These are phyloP conservation scores for Vitis hybrid DNA, from an alignment of 177 flowering plant species.

Conservation along the genomic window DNA sequence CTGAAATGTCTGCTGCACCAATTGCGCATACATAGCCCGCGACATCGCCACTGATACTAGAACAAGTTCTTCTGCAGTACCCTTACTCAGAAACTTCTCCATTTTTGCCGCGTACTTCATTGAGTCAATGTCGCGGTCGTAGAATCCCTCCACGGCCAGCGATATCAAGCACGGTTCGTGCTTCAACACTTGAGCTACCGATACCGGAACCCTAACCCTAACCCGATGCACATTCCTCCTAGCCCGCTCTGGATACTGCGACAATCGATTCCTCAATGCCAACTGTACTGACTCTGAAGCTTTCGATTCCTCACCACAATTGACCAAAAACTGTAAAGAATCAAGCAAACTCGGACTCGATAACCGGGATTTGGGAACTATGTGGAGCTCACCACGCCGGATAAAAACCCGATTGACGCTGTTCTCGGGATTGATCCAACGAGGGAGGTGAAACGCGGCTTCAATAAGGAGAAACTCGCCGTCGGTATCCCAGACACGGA, in stretches of 20 bases:
- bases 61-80: constrained; percentile 72
- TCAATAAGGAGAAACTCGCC: constrained; percentile 90
- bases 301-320: constrained; percentile 24
- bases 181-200: constrained; percentile 76
- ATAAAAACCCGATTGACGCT: constrained; percentile 68
- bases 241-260: constrained; percentile 66
- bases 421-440: constrained; percentile 75
- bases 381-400: constrained; percentile 53
- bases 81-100: constrained; percentile 68
- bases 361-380: constrained; percentile 42
- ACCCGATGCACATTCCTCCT: constrained; percentile 51
- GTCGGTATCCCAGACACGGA: constrained; percentile 71
- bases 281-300: constrained; percentile 55
- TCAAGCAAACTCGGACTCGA: constrained; percentile 41
- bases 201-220: constrained; percentile 74
- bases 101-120: constrained; percentile 84
- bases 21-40: constrained; percentile 89
- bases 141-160: constrained; percentile 84
- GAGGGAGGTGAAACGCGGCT: constrained; percentile 77
- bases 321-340: constrained; percentile 40
- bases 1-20: constrained; percentile 83
- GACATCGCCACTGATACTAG: constrained; percentile 61
- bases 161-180: constrained; percentile 76
- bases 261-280: constrained; percentile 42
- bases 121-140: constrained; percentile 82